Evolutionary conservation across 139 green algal genomes (phyloP).

Genomic region (Micractinium sp.): DNA sequence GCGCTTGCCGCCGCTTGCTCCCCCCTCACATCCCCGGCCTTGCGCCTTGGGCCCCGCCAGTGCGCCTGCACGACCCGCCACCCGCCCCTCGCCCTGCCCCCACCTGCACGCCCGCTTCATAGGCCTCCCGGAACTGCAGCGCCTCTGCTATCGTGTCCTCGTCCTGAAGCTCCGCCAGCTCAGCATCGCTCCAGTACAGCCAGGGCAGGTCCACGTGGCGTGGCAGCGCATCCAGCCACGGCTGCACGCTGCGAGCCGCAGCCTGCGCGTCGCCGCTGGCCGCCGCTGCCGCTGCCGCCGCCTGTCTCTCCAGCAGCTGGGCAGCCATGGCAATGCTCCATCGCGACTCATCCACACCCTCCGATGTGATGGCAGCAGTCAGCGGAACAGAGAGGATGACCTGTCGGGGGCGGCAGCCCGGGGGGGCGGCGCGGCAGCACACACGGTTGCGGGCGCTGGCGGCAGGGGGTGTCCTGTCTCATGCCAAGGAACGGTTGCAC

Average conservation of each 20-base stretch:
- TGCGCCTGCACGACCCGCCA: not conserved
- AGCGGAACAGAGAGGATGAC: conserved; percentile 25
- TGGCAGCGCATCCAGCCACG: conserved; percentile 21
- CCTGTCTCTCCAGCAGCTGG: not conserved
- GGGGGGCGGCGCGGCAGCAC: not conserved
- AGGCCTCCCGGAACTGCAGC: not conserved
- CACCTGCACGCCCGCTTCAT: not conserved
- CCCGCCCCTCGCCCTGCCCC: not conserved
- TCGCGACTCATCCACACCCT: conserved; percentile 21
- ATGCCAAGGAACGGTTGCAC: not conserved
- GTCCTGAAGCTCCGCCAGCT: conserved; percentile 34
- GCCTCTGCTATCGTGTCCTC: conserved; percentile 25
- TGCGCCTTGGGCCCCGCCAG: too few species aligned
- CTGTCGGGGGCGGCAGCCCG: not conserved
- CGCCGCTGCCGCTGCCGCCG: not conserved
- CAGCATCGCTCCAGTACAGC: conserved; percentile 31
- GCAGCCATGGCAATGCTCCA: conserved; percentile 21
- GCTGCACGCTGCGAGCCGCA: not conserved
- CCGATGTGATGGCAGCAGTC: conserved; percentile 17
- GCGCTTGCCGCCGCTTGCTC: too few species aligned
- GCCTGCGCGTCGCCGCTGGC: not conserved
- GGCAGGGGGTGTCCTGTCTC: too few species aligned
- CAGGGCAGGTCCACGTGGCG: conserved; percentile 8
- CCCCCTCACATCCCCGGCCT: too few species aligned
- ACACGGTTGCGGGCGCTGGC: not conserved